These are phyloP conservation scores for Exophiala oligosperma DNA, from an alignment of 2,329 filamentous ascomycete species.

Conservation along the genomic window DNA sequence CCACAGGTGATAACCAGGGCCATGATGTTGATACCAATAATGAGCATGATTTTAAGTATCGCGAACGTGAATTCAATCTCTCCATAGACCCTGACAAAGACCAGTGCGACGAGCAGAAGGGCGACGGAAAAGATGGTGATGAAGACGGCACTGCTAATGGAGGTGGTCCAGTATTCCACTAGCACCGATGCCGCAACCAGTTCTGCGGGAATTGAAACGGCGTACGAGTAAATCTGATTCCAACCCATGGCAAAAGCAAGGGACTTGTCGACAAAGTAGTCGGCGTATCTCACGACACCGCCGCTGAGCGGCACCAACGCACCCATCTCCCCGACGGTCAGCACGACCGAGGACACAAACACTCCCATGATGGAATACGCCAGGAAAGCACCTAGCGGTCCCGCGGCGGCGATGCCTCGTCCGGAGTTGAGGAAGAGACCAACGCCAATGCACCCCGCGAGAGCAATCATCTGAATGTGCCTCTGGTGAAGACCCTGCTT, in stretches of 20 bases:
- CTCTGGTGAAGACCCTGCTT: no score
- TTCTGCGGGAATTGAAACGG: not conserved
- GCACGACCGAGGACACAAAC: not conserved
- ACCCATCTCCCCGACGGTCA: not conserved
- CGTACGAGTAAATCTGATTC: not conserved
- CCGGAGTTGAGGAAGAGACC: not conserved
- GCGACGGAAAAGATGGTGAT: slow-evolving; percentile 72
- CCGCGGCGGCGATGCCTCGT: not conserved
- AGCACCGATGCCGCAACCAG: not conserved
- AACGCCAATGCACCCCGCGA: not conserved
- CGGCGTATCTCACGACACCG: not conserved
- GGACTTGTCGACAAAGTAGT: not conserved
- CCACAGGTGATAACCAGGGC: slow-evolving; percentile 65
- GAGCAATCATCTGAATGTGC: not conserved
- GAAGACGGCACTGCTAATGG: slow-evolving; percentile 35
- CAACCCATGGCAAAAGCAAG: not conserved
- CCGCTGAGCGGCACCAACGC: not conserved
- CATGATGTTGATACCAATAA: slow-evolving; percentile 72
- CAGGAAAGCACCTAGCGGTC: not conserved
- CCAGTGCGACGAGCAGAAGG: slow-evolving; percentile 75
- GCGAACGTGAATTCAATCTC: slow-evolving; percentile 81
- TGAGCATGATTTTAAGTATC: slow-evolving; percentile 74
- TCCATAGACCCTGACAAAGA: slow-evolving; percentile 78
- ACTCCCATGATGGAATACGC: not conserved
- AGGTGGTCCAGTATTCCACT: not conserved